Evolutionary conservation across 2,329 filamentous ascomycete genomes (phyloP).

Genomic region (Alternaria gaisen): DNA sequence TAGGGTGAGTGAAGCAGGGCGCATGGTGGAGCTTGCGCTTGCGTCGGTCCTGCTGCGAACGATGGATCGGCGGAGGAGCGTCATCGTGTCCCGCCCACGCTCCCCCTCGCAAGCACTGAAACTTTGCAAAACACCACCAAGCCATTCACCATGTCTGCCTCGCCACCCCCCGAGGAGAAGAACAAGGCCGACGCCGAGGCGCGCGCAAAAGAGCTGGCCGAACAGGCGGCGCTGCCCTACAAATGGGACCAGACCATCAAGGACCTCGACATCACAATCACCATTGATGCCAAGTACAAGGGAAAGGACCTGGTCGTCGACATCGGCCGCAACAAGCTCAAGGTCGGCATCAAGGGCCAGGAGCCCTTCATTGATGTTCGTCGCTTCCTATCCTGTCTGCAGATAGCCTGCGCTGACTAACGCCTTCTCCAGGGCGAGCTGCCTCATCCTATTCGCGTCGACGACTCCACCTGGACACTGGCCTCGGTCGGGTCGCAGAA

Average conservation of each 20-base stretch:
- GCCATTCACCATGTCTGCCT: conserved; percentile 45
- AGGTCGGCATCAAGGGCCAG: conserved; percentile 87
- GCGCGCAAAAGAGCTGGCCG: conserved; percentile 78
- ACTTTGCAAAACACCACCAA: conserved; percentile 15
- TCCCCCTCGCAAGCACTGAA: conserved; percentile 21
- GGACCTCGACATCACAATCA: conserved; percentile 82
- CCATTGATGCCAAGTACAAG: conserved; percentile 83
- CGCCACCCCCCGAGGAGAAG: conserved; percentile 63
- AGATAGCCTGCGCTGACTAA: conserved; percentile 7
- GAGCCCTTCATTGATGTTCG: conserved; percentile 81
- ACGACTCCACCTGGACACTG: conserved; percentile 96
- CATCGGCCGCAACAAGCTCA: conserved; percentile 79
- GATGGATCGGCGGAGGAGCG: conserved; percentile 29
- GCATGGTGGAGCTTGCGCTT: conserved; percentile 26
- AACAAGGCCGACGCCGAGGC: conserved; percentile 65
- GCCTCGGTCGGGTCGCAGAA: conserved; percentile 71
- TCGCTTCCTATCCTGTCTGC: conserved; percentile 5
- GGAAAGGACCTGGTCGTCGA: conserved; percentile 83
- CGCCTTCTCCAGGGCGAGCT: conserved; percentile 73
- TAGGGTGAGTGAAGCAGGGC: conserved; percentile 25
- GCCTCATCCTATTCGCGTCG: conserved; percentile 78
- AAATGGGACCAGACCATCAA: conserved; percentile 95
- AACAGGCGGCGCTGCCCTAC: conserved; percentile 93
- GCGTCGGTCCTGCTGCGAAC: conserved; percentile 8
- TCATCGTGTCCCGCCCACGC: conserved; percentile 16